Evolutionary conservation across 495 filamentous ascomycete species (phyloP), one percentile per base, ranked within the genome.

Genomic region (Penicillium cataractarum): DNA sequence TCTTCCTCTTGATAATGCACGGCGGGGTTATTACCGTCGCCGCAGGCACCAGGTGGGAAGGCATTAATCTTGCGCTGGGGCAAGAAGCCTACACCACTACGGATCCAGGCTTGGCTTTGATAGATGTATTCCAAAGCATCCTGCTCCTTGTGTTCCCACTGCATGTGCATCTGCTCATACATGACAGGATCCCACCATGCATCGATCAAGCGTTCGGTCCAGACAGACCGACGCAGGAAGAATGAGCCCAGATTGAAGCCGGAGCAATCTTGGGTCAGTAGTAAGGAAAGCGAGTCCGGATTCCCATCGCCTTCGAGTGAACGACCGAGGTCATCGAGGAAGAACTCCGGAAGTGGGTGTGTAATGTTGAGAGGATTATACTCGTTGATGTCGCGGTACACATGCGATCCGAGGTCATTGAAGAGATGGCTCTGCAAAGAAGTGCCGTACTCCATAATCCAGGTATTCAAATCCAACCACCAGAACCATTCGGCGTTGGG

Each of bases 141-240:
- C 73, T 99, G 95, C 70, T 99, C 95, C 70, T 97, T 98, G 79
- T 98, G 96, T 69, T 95, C 92, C 95, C 95, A 99, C 62, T 97
- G 85, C 94, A 97, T 98, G 70, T 99, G 95, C 75, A 92, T 94
- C 78, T 98, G 96, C 77, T 99, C 95, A 76, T 99, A 99, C 58
- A 90, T 87, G 39, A 97, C 92, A 0, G 95, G 95, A 68, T 99
- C 95, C 96, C 96, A 99, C 95, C 94, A 99, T 59, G 96, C 85
- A 73, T 99, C 95, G 27, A 99, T 84, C 7, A 99, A 71, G 19
- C 93, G 90, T 68, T 98, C 95, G 0, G 92, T 91, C 93, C 94
- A 99, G 13, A 86, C 76, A 62, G 89, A 89, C 15, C 96, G 86
- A 26, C 86, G 84, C 32, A 97, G 78, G 74, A 99, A 93, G 84